A percentile compares a stretch with the other conserved stretches of the same genome.
phyloP scores from a whole-genome alignment of 2,329 filamentous ascomycete species.

The Beauveria sp. region DNA sequence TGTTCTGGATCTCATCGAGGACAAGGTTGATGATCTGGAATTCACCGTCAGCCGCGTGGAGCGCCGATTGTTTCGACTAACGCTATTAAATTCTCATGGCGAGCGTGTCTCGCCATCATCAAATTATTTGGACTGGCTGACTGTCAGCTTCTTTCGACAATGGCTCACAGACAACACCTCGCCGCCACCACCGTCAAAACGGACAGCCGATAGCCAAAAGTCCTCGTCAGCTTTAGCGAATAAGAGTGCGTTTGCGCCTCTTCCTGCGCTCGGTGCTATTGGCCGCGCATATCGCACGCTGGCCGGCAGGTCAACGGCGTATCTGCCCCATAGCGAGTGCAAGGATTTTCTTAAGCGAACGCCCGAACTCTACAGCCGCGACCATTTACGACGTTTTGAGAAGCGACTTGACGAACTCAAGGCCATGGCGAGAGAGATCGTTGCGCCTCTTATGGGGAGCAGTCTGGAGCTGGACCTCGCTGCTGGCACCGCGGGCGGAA shows the following conservation, averaged over 20 bases:
- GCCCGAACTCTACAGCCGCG: constrained; percentile 74
- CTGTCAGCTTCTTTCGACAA: constrained; percentile 78
- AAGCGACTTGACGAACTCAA: constrained; percentile 84
- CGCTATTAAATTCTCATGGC: constrained; percentile 67
- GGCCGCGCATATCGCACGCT: constrained; percentile 74
- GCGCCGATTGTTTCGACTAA: constrained; percentile 72
- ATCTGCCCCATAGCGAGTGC: constrained; percentile 77
- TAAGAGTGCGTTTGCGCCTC: constrained; percentile 29
- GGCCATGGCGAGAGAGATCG: constrained; percentile 69
- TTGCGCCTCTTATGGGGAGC: constrained; percentile 79
- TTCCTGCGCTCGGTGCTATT: constrained; percentile 56
- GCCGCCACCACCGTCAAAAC: constrained; percentile 41
- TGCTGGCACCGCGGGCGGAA: constrained; percentile 29
- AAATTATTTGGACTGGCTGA: constrained; percentile 84
- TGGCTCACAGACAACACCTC: constrained; percentile 90
- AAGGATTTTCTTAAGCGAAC: constrained; percentile 82
- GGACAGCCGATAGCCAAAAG: constrained; percentile 13
- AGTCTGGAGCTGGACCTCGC: constrained; percentile 69
- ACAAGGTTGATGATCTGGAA: constrained; percentile 88
- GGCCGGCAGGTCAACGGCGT: constrained; percentile 50
- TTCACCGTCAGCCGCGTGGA: constrained; percentile 76
- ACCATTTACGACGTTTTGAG: constrained; percentile 82
- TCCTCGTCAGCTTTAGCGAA: constrained; percentile 28
- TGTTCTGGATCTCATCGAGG: constrained; percentile 84
- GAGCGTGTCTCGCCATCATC: constrained; percentile 75